Evolutionary conservation across 2,329 filamentous ascomycete genomes (phyloP).

Genomic region (Exophiala lecanii-corni): DNA sequence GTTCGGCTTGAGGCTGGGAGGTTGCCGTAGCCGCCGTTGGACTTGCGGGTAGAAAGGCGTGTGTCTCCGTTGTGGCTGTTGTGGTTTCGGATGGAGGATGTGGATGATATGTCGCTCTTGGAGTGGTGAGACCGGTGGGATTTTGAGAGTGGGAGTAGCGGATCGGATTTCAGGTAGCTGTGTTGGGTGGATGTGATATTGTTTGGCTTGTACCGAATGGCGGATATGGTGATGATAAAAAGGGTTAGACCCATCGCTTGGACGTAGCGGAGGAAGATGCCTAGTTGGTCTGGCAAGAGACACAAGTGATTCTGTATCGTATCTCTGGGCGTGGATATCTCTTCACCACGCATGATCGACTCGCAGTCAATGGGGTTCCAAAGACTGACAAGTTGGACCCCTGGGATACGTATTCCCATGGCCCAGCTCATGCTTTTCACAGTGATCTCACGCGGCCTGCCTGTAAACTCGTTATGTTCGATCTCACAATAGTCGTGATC

Average conservation of each 20-base stretch:
- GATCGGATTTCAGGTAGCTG: constrained; percentile 27
- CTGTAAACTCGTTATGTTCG: constrained; percentile 65
- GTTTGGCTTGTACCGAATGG: constrained; percentile 14
- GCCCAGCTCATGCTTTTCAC: constrained; percentile 95
- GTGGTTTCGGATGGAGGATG: constrained; percentile 12
- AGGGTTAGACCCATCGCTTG: constrained; percentile 55
- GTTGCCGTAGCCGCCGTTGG: constrained; percentile 24
- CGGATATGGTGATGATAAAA: constrained; percentile 31
- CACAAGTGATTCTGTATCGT: constrained; percentile 89
- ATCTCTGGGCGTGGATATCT: constrained; percentile 23
- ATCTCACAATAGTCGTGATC: constrained; percentile 98
- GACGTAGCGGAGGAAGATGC: constrained; percentile 75
- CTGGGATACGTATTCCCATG: constrained; percentile 86
- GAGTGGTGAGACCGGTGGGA: constrained; percentile 29
- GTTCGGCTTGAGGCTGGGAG: constrained; percentile 42
- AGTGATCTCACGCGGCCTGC: constrained; percentile 71
- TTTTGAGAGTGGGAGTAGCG: constrained; percentile 30
- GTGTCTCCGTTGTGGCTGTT: not conserved
- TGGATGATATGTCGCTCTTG: constrained; percentile 24
- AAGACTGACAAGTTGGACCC: constrained; percentile 81
- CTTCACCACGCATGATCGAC: constrained; percentile 32
- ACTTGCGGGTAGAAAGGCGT: constrained; percentile 10
- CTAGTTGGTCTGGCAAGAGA: constrained; percentile 80
- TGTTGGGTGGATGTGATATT: constrained; percentile 30
- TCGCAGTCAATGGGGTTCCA: constrained; percentile 78